Conservation (phyloP, 2,329 filamentous ascomycete genomes). For the Mollisiaceae sp. region DNA sequence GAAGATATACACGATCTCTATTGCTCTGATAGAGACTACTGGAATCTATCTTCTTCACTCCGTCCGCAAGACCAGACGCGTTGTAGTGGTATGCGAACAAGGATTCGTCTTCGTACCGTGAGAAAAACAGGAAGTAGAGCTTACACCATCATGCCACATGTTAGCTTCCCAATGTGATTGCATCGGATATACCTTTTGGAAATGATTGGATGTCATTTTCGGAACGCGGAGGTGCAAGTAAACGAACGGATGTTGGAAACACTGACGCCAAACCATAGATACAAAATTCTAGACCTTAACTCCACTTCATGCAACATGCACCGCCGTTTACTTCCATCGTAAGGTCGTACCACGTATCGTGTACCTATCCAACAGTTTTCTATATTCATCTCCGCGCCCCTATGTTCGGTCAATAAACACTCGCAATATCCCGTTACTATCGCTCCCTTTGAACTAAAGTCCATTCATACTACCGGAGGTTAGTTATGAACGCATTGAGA, state of each 20-base stretch:
- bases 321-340: background rate
- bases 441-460: conserved; percentile 58
- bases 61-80: too few species aligned
- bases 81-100: too few species aligned
- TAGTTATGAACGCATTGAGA: conserved; percentile 12
- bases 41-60: too few species aligned
- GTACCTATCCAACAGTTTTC: background rate
- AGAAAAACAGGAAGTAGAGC: too few species aligned
- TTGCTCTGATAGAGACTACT: too few species aligned
- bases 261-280: background rate
- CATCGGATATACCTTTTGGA: too few species aligned
- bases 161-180: too few species aligned
- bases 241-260: background rate
- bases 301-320: background rate
- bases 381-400: background rate
- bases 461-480: conserved; percentile 37
- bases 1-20: too few species aligned
- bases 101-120: too few species aligned
- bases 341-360: background rate
- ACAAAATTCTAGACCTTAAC: background rate
- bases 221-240: too few species aligned
- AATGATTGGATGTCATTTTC: too few species aligned
- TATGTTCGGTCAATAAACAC: background rate
- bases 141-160: too few species aligned
- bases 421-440: conserved; percentile 3